These are phyloP conservation scores for Triticum dicoccoides DNA, from an alignment of 176 grass and related monocot species.

Conservation along the genomic window DNA sequence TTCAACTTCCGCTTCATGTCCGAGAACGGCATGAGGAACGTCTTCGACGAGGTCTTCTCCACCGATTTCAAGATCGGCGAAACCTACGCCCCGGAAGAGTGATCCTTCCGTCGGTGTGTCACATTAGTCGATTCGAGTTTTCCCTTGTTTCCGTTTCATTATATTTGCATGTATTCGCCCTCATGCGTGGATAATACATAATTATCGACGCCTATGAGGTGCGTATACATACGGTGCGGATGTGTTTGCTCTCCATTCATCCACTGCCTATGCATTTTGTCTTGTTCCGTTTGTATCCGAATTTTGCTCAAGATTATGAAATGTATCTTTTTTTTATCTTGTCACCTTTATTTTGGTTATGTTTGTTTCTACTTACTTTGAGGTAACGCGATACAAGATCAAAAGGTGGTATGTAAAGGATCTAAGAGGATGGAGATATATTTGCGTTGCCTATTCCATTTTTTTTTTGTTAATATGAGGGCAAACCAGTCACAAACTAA, in stretches of 20 bases:
- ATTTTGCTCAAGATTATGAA: not conserved
- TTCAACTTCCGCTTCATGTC: not conserved
- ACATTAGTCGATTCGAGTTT: too few relatives aligned
- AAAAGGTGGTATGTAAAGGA: too few relatives aligned
- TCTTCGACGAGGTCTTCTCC: not conserved
- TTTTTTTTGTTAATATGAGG: too few relatives aligned
- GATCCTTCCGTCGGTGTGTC: not conserved
- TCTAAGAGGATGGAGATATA: too few relatives aligned
- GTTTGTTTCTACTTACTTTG: too few relatives aligned
- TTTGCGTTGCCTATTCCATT: too few relatives aligned
- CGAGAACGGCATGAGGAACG: not conserved
- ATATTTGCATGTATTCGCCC: not conserved
- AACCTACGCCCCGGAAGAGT: not conserved
- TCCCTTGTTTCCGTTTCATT: not conserved
- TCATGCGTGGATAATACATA: not conserved
- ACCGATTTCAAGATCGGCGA: not conserved
- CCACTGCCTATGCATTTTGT: not conserved
- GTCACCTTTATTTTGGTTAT: too few relatives aligned
- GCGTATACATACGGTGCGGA: not conserved
- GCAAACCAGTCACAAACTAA: too few relatives aligned
- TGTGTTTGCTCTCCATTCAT: not conserved
- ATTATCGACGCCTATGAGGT: not conserved
- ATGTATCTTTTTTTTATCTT: not conserved
- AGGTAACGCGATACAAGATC: too few relatives aligned
- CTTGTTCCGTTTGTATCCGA: not conserved